A percentile compares a stretch with the other conserved stretches of the same genome.
phyloP scores from a whole-genome alignment of 495 filamentous ascomycete species.

The Hyphodiscus hymeniophilus region DNA sequence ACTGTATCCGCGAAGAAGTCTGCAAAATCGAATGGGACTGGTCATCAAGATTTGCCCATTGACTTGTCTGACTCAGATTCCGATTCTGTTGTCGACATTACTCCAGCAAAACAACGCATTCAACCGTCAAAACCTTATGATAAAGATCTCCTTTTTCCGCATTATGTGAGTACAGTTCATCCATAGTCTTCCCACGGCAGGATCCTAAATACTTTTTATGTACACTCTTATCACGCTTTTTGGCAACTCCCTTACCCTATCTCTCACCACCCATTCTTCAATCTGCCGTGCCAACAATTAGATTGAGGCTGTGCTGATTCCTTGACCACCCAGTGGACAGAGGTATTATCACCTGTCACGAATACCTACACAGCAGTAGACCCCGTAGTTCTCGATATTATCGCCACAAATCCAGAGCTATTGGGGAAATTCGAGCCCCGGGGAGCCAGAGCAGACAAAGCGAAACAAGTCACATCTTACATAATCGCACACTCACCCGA shows the following conservation, averaged over 20 bases:
- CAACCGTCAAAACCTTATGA: constrained; percentile 23
- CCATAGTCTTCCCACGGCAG: no score
- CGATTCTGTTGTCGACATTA: constrained; percentile 35
- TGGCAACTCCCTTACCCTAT: no score
- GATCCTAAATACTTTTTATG: no score
- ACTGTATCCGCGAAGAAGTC: constrained; percentile 4
- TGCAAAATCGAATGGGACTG: constrained; percentile 2
- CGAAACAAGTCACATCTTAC: constrained; percentile 88
- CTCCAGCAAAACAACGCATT: constrained; percentile 25
- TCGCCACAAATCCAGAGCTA: constrained; percentile 60
- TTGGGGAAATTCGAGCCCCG: constrained; percentile 75
- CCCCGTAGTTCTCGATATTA: constrained; percentile 57
- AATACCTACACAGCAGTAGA: constrained; percentile 73
- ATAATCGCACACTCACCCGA: constrained; percentile 80
- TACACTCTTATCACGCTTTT: no score
- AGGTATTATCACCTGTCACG: constrained; percentile 73
- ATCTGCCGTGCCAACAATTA: no score
- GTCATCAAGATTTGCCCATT: constrained; percentile 23
- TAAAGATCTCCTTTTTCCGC: constrained; percentile 40
- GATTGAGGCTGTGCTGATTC: no score
- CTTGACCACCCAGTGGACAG: constrained; percentile 65
- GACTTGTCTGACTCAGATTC: constrained; percentile 27
- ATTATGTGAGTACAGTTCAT: no score
- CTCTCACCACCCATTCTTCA: no score
- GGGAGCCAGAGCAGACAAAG: constrained; percentile 68